Base-by-base conservation (phyloP, 140 eudicot species). In the Flaveria floridana region DNA sequence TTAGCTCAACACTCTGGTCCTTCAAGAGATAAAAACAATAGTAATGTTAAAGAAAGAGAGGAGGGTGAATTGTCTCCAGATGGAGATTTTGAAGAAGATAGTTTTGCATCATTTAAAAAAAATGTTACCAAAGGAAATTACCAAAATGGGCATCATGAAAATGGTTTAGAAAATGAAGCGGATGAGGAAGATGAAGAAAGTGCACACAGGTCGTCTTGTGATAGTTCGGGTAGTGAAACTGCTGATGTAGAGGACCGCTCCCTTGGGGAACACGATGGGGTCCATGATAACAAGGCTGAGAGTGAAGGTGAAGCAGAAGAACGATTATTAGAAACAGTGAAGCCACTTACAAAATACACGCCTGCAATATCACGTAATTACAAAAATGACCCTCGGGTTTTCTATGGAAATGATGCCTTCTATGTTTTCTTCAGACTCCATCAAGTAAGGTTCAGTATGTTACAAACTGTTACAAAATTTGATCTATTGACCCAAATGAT, bases 351-450 rank as follows among this genome's bases (percentile, higher is more conserved):
- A 19, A 81, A 81, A 76, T 82, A 79, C 41, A 70, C 80, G 25
- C 82, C 89, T 37, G 39, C 37, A 9, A 28, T 50, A 63, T 80
- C 85, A 56, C 80, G 61, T 64, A 87, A 72, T 46, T 77, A 68
- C 48, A 76, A 67, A 62, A 80, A 78, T 68, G 76, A 21, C 61
- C 81, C 83, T 56, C 83, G 73, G 39, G 82, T 92, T 6, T 89
- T 92, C 74, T 92, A 92, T 78, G 97, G 96, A 72, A 87, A 80
- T 73, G 96, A 92, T 63, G 77, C 90, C 57, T 87, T 89, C 76
- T 92, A 92, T 79, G 87, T 92, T 76, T 90, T 92, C 76, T 85
- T 89, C 78, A 82, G 98, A 82, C 92, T 92, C 76, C 98, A 92
- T 85, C 92, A 87, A 79, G 98, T 92, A 81, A 73, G 85, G 26